Percentiles rank a stretch among this genome's conserved stretches.
Evolutionary conservation across 768 basidiomycete species (phyloP).

Genomic region (Leucocoprinus birnbaumii): DNA sequence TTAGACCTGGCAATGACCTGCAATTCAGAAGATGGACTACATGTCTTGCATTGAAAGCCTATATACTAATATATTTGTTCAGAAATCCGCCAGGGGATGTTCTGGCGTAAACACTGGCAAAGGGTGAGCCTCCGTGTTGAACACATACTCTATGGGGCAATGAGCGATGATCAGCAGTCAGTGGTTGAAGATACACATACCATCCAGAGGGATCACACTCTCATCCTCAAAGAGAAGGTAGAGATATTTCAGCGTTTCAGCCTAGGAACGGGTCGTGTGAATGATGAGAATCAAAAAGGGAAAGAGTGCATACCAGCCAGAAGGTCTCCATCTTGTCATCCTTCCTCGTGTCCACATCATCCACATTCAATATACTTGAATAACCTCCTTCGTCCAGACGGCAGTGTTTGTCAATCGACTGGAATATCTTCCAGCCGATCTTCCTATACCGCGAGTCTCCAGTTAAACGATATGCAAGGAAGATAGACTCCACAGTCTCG

Average conservation of each 20-base stretch:
- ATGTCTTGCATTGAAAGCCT: too few relatives aligned
- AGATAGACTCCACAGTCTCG: slow-evolving; percentile 92
- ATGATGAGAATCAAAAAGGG: not conserved
- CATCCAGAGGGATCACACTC: slow-evolving; percentile 64
- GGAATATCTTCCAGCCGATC: slow-evolving; percentile 88
- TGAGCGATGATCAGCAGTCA: not conserved
- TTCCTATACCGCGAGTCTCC: slow-evolving; percentile 80
- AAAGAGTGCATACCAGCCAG: slow-evolving; percentile 60
- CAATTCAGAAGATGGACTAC: too few relatives aligned
- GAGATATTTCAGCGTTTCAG: slow-evolving; percentile 90
- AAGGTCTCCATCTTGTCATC: slow-evolving; percentile 98
- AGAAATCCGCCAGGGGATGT: slow-evolving; percentile 8
- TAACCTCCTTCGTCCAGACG: slow-evolving; percentile 79
- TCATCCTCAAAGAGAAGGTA: slow-evolving; percentile 86
- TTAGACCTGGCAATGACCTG: too few relatives aligned
- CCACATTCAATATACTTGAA: slow-evolving; percentile 83
- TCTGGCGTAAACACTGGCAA: slow-evolving; percentile 34
- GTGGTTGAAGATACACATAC: slow-evolving; percentile 40
- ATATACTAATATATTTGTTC: not conserved
- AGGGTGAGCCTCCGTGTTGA: slow-evolving; percentile 78
- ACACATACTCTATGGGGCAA: slow-evolving; percentile 65
- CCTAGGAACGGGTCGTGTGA: slow-evolving; percentile 39
- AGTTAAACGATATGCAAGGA: slow-evolving; percentile 86
- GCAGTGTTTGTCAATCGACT: slow-evolving; percentile 85
- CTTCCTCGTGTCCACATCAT: slow-evolving; percentile 58